Evolutionary conservation across 2,329 filamentous ascomycete species (phyloP).

Genomic region (Exophiala viscosa): DNA sequence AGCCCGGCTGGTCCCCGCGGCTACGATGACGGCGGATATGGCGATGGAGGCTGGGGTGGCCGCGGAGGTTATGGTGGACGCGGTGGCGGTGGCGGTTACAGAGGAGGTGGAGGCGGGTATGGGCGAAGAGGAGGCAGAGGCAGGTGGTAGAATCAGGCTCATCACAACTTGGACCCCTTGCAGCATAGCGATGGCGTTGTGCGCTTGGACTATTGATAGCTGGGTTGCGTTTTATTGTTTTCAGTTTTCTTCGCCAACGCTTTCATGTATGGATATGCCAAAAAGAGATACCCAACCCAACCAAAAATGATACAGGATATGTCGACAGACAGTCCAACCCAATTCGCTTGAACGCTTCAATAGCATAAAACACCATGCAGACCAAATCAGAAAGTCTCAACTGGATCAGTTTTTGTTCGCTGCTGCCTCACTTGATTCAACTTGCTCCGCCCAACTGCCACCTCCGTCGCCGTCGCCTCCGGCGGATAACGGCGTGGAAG

Average conservation of each 20-base stretch:
- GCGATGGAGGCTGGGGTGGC: slow-evolving; percentile 48
- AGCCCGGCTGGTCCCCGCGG: slow-evolving; percentile 39
- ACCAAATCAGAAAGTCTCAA: neutral
- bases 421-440: slow-evolving; percentile 25
- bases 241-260: neutral
- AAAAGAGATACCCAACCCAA: slow-evolving; percentile 7
- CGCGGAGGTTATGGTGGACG: slow-evolving; percentile 49
- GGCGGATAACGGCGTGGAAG: slow-evolving; percentile 3
- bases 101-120: slow-evolving; percentile 39
- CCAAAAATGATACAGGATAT: neutral
- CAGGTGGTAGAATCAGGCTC: slow-evolving; percentile 16
- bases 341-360: slow-evolving; percentile 10
- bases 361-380: neutral
- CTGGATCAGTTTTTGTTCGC: slow-evolving; percentile 1
- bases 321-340: neutral
- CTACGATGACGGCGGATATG: slow-evolving; percentile 49
- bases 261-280: slow-evolving; percentile 1
- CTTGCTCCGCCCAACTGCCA: slow-evolving; percentile 30
- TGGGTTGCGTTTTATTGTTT: neutral
- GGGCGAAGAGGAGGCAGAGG: slow-evolving; percentile 24
- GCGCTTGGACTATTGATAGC: neutral
- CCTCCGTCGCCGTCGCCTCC: slow-evolving; percentile 11
- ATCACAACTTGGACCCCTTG: too few species aligned
- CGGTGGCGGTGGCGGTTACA: slow-evolving; percentile 42
- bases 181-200: too few species aligned